These are phyloP conservation scores for Gracilaria domingensis DNA, from an alignment of 23 red algal species.

Conservation along the genomic window DNA sequence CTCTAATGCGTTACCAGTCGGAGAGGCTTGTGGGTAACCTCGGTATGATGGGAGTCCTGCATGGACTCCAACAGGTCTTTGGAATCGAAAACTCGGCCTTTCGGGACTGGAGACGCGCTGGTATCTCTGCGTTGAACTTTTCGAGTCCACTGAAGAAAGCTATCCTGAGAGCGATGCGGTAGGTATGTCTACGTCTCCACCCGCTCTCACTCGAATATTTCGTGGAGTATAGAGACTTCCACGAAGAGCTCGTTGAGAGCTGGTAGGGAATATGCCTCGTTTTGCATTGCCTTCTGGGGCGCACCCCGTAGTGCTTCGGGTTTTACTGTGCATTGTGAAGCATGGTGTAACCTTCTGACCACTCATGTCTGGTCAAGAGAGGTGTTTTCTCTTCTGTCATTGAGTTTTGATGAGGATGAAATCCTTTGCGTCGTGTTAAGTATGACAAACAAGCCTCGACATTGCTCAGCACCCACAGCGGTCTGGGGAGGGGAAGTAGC, in stretches of 20 bases:
- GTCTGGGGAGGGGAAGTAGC: background rate
- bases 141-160: constrained; percentile 42
- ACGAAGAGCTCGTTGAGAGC: background rate
- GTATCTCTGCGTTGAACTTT: constrained; percentile 50
- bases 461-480: background rate
- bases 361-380: background rate
- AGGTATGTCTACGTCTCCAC: background rate
- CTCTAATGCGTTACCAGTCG: constrained; percentile 60
- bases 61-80: constrained; percentile 68
- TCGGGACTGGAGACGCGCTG: constrained; percentile 22
- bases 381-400: background rate
- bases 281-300: background rate
- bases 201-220: background rate
- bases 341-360: background rate
- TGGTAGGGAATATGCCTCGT: background rate
- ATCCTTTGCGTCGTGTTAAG: background rate
- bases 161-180: constrained; percentile 66
- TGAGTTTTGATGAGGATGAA: background rate
- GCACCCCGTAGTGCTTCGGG: background rate
- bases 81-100: background rate
- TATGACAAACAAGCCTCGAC: background rate
- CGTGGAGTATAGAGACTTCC: background rate
- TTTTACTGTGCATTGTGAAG: background rate
- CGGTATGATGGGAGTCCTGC: constrained; percentile 65
- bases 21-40: constrained; percentile 70